Conservation (phyloP, 768 basidiomycete genomes). For the Cystofilobasidium ferigula region DNA sequence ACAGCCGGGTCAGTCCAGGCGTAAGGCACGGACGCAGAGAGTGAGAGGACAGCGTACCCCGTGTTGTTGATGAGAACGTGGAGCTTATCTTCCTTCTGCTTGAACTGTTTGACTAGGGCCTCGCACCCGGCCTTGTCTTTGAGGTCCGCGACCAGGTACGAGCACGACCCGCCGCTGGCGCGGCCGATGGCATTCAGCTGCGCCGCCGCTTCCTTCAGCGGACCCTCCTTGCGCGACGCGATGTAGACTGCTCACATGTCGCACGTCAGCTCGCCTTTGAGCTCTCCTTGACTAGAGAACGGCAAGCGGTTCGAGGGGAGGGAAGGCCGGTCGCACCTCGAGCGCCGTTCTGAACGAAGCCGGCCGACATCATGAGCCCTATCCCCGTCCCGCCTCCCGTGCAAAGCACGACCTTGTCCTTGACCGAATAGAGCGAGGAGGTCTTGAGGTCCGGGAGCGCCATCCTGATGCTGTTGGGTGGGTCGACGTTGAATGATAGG, state of each 20-base stretch:
- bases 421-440: background rate
- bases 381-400: background rate
- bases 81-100: conserved; percentile 57
- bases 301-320: background rate
- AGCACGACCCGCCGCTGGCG: conserved; percentile 49
- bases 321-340: background rate
- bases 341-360: background rate
- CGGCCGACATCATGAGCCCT: background rate
- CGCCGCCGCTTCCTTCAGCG: conserved; percentile 50
- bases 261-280: no score
- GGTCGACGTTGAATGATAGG: background rate
- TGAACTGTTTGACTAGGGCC: conserved; percentile 55
- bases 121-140: conserved; percentile 74
- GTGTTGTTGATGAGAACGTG: conserved; percentile 79
- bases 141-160: conserved; percentile 66
- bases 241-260: conserved; percentile 55
- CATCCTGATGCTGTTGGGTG: background rate
- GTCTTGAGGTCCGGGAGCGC: background rate
- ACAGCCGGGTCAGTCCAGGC: conserved; percentile 54
- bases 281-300: no score
- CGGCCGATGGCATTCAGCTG: conserved; percentile 45
- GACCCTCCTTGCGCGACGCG: conserved; percentile 68
- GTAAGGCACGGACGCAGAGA: no score
- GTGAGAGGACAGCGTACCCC: conserved; percentile 37
- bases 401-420: background rate